phyloP scores from a whole-genome alignment of 176 grass and related monocot species.

The Chrysopogon serrulatus region DNA sequence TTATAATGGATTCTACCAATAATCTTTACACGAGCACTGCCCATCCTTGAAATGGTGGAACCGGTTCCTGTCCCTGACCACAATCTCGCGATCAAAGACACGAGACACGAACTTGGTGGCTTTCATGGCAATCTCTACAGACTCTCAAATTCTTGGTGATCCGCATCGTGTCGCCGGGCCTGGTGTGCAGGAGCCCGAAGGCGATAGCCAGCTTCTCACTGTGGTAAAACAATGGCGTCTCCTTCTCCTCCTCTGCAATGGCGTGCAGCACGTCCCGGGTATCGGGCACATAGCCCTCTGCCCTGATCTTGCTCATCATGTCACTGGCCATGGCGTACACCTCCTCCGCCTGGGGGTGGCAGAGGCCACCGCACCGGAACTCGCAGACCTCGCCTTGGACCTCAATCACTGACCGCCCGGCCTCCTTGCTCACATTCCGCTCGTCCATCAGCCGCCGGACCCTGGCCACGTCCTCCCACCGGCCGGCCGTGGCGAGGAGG shows the following conservation, averaged over 20 bases:
- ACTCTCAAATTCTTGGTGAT: conserved; percentile 75
- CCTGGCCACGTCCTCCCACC: conserved; percentile 57
- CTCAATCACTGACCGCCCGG: conserved; percentile 58
- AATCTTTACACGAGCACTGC: conserved; percentile 76
- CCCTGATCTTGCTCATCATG: conserved; percentile 60
- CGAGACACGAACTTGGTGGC: conserved; percentile 55
- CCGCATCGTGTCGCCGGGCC: conserved; percentile 32
- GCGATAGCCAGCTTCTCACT: conserved; percentile 92
- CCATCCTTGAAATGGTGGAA: conserved; percentile 84
- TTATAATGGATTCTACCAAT: conserved; percentile 44
- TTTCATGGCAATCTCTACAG: conserved; percentile 66
- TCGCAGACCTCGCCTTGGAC: conserved; percentile 43
- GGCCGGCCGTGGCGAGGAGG: conserved; percentile 53
- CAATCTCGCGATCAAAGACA: conserved; percentile 59
- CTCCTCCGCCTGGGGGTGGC: conserved; percentile 41
- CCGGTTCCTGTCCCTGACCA: conserved; percentile 71
- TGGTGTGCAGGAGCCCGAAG: conserved; percentile 57
- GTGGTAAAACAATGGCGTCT: conserved; percentile 54
- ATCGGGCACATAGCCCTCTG: conserved; percentile 46
- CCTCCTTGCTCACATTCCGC: conserved; percentile 62
- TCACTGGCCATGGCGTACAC: conserved; percentile 58
- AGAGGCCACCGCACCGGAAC: conserved; percentile 55
- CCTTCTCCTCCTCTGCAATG: conserved; percentile 41
- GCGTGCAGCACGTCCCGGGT: conserved; percentile 48
- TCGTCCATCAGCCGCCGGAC: conserved; percentile 67